phyloP scores from a whole-genome alignment of 768 basidiomycete species.

The Rhizopogon sp. region DNA sequence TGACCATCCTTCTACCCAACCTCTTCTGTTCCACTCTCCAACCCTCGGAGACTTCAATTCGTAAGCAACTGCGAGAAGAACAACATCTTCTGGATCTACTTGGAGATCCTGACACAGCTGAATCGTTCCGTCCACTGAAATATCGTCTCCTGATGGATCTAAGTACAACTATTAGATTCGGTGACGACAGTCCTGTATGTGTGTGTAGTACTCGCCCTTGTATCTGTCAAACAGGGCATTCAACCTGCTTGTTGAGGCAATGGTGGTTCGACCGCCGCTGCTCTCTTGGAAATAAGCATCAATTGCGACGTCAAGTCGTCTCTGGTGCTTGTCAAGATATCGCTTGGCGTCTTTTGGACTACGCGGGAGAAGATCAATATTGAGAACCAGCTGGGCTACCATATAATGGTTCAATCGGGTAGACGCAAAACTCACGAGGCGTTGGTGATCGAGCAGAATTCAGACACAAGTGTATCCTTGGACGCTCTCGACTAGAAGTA shows the following conservation, averaged over 20 bases:
- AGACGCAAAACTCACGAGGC: conserved; percentile 49
- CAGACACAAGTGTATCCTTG: conserved; percentile 44
- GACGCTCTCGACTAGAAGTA: conserved; percentile 18
- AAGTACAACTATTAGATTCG: conserved; percentile 1
- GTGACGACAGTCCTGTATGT: not conserved
- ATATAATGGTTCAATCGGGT: not conserved
- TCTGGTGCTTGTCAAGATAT: conserved; percentile 60
- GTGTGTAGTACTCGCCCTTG: conserved; percentile 42
- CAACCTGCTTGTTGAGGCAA: conserved; percentile 51
- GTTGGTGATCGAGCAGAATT: conserved; percentile 66
- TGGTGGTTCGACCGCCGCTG: conserved; percentile 4
- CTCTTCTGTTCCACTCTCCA: conserved; percentile 64
- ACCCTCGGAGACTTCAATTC: conserved; percentile 73
- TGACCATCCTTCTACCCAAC: conserved; percentile 84
- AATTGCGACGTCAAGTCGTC: conserved; percentile 65
- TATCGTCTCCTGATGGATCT: conserved; percentile 60
- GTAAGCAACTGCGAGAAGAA: conserved; percentile 75
- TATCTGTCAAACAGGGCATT: conserved; percentile 59
- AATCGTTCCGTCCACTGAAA: conserved; percentile 77
- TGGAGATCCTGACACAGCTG: conserved; percentile 64
- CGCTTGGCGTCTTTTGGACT: conserved; percentile 54
- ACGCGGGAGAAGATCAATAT: conserved; percentile 1
- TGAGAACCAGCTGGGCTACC: not conserved
- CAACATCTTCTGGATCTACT: conserved; percentile 76
- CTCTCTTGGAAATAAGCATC: conserved; percentile 65